Conservation (phyloP, 1,284 basidiomycete species). For the Ustilago shanxiensis region DNA sequence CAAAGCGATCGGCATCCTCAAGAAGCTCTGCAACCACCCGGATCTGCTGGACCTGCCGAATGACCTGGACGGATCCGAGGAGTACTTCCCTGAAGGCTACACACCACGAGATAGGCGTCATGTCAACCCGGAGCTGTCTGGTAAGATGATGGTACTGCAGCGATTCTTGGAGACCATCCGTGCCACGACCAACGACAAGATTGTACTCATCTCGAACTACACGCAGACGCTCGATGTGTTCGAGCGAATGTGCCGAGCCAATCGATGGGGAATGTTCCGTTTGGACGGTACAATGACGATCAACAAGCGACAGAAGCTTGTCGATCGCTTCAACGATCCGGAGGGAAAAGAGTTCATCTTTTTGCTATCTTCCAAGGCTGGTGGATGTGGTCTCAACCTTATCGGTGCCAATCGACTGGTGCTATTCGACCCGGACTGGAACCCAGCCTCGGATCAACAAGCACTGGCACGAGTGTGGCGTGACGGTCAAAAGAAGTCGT, state of each 20-base stretch:
- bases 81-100: slow-evolving; percentile 87
- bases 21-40: slow-evolving; percentile 98
- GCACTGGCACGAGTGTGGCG: slow-evolving; percentile 98
- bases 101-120: slow-evolving; percentile 72
- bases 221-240: slow-evolving; percentile 92
- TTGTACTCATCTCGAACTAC: slow-evolving; percentile 98
- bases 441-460: slow-evolving; percentile 97
- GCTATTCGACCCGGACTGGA: slow-evolving; percentile 98
- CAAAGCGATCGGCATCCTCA: slow-evolving; percentile 95
- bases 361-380: slow-evolving; percentile 96
- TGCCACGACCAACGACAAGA: slow-evolving; percentile 81
- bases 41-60: slow-evolving; percentile 88
- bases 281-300: slow-evolving; percentile 95
- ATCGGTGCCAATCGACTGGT: slow-evolving; percentile 97
- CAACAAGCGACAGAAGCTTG: slow-evolving; percentile 94
- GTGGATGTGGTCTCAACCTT: slow-evolving; percentile 97
- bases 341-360: slow-evolving; percentile 95
- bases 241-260: slow-evolving; percentile 67
- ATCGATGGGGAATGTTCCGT: slow-evolving; percentile 90
- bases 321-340: slow-evolving; percentile 97
- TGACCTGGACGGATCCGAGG: slow-evolving; percentile 87
- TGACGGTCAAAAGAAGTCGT: slow-evolving; percentile 94
- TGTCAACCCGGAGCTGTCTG: slow-evolving; percentile 61
- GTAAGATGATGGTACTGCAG: slow-evolving; percentile 86
- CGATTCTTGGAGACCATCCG: slow-evolving; percentile 69